These are phyloP conservation scores for Fusarium sp. DNA, from an alignment of 2,329 filamentous ascomycete species.

Conservation along the genomic window DNA sequence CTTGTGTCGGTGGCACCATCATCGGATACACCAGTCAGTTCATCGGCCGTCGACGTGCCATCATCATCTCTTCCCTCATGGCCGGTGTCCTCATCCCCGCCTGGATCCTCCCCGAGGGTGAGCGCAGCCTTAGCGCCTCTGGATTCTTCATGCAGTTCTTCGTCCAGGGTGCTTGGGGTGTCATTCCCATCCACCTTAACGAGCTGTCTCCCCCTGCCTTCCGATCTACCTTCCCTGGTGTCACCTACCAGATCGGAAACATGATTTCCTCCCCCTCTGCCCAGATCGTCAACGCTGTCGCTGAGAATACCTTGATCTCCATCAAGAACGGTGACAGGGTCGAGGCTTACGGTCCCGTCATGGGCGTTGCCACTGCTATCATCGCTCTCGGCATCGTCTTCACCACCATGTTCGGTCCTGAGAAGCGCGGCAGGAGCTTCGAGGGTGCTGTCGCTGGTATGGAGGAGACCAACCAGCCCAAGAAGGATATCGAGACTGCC, in stretches of 20 bases:
- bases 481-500: conserved; percentile 46
- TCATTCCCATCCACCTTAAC: conserved; percentile 79
- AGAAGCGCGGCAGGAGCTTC: conserved; percentile 78
- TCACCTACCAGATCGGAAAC: conserved; percentile 81
- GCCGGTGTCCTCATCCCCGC: conserved; percentile 74
- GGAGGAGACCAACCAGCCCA: conserved; percentile 35
- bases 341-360: conserved; percentile 79
- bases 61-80: conserved; percentile 70
- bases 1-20: conserved; percentile 78
- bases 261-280: conserved; percentile 79
- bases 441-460: conserved; percentile 64
- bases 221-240: conserved; percentile 76
- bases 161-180: conserved; percentile 74
- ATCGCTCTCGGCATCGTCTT: conserved; percentile 76
- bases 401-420: conserved; percentile 77
- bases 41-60: conserved; percentile 77
- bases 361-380: conserved; percentile 82
- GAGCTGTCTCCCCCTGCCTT: conserved; percentile 78
- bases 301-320: conserved; percentile 70
- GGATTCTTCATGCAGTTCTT: conserved; percentile 79
- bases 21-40: conserved; percentile 82
- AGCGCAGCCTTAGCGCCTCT: conserved; percentile 69
- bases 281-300: conserved; percentile 81
- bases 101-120: conserved; percentile 74
- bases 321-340: conserved; percentile 66